A percentile compares a stretch with the other conserved stretches of the same genome.
Conservation (phyloP, 2,329 filamentous ascomycete genomes). For the Stagonosporopsis rhizophila region DNA sequence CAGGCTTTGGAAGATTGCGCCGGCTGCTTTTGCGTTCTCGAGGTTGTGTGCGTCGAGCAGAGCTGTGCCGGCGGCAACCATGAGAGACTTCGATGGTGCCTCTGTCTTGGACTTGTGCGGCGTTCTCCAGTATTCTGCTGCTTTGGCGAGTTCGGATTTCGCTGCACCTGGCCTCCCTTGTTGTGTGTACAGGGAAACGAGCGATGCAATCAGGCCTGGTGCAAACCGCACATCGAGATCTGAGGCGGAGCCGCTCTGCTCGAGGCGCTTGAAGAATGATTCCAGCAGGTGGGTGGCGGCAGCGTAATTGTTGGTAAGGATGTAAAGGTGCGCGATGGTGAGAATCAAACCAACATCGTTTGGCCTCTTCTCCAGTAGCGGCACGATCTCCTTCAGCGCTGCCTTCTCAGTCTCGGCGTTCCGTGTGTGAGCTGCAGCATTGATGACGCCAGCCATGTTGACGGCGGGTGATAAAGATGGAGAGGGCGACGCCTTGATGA, state of each 20-base stretch:
- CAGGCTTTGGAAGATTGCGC: slow-evolving; percentile 79
- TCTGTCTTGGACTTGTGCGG: slow-evolving; percentile 60
- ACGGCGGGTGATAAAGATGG: slow-evolving; percentile 58
- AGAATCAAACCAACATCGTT: slow-evolving; percentile 81
- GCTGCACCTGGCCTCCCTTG: slow-evolving; percentile 77
- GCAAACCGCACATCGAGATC: slow-evolving; percentile 77
- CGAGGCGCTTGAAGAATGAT: slow-evolving; percentile 74
- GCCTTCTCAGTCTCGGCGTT: slow-evolving; percentile 67
- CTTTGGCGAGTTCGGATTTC: slow-evolving; percentile 76
- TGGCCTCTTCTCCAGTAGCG: slow-evolving; percentile 74
- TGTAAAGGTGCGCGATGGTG: slow-evolving; percentile 81
- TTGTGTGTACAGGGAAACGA: slow-evolving; percentile 78
- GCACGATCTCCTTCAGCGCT: slow-evolving; percentile 72
- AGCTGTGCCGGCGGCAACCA: slow-evolving; percentile 77
- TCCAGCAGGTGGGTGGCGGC: slow-evolving; percentile 80
- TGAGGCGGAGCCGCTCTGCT: slow-evolving; percentile 63
- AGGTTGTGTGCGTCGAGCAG: slow-evolving; percentile 76
- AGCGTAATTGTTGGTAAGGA: slow-evolving; percentile 72
- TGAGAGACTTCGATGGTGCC: slow-evolving; percentile 64
- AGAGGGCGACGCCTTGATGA: slow-evolving; percentile 55
- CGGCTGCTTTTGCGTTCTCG: slow-evolving; percentile 73
- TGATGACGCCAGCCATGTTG: slow-evolving; percentile 67
- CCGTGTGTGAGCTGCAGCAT: slow-evolving; percentile 76
- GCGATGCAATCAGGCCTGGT: slow-evolving; percentile 81
- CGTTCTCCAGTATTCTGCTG: slow-evolving; percentile 78